Percentiles rank a stretch among this genome's conserved stretches.
Conservation (phyloP, 2,329 filamentous ascomycete species). For the Knufia petricola region DNA sequence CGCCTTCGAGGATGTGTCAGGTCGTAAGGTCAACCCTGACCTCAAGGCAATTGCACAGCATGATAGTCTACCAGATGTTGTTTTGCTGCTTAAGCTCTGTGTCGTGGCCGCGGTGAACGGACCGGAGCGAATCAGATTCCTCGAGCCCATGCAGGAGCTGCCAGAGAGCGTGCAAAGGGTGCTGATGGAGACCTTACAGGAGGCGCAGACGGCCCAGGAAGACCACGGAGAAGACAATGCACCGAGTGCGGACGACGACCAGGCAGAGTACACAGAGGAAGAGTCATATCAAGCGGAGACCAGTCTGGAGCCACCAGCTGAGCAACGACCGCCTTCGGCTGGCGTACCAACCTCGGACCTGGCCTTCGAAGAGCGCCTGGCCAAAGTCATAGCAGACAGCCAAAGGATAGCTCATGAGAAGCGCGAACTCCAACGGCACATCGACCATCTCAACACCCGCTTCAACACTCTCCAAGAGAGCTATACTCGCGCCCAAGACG, state of each 20-base stretch:
- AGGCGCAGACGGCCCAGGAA: slow-evolving; percentile 28
- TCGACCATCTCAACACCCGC: slow-evolving; percentile 47
- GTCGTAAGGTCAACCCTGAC: slow-evolving; percentile 28
- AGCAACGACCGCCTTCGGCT: not conserved
- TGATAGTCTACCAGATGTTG: slow-evolving; percentile 33
- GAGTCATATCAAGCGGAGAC: slow-evolving; percentile 25
- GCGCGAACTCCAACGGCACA: slow-evolving; percentile 37
- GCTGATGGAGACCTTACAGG: slow-evolving; percentile 39
- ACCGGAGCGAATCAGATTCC: slow-evolving; percentile 46
- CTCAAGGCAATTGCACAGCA: slow-evolving; percentile 39
- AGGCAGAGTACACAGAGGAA: slow-evolving; percentile 21
- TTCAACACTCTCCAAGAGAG: slow-evolving; percentile 49
- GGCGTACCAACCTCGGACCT: slow-evolving; percentile 29
- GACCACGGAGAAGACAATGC: slow-evolving; percentile 28
- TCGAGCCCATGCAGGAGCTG: slow-evolving; percentile 38
- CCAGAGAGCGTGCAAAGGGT: slow-evolving; percentile 36
- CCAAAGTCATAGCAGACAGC: slow-evolving; percentile 43
- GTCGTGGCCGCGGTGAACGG: slow-evolving; percentile 54
- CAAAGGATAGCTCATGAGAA: slow-evolving; percentile 49
- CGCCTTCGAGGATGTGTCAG: slow-evolving; percentile 26
- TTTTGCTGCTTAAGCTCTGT: slow-evolving; percentile 53
- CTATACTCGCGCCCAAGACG: slow-evolving; percentile 37
- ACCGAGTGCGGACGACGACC: slow-evolving; percentile 29
- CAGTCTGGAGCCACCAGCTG: not conserved
- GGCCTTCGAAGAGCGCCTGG: slow-evolving; percentile 39